phyloP scores from a whole-genome alignment of 2,329 filamentous ascomycete genomes.

The Alternaria arbusti region DNA sequence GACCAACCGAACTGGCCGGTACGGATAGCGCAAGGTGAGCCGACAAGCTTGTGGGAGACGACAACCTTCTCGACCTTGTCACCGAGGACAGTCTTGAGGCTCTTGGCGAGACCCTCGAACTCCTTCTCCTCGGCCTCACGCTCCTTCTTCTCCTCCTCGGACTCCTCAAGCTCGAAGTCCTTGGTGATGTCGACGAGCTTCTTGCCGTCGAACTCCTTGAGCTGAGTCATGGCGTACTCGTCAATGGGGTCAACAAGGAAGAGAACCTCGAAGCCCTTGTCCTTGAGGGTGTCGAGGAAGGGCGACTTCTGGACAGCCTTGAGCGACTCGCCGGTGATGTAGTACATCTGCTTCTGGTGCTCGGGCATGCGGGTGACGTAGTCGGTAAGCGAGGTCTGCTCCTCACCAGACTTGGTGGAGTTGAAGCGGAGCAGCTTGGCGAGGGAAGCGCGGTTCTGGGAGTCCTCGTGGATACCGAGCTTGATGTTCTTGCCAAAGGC shows the following conservation, averaged over 20 bases:
- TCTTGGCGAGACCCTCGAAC: conserved; percentile 92
- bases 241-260: conserved; percentile 99
- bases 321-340: conserved; percentile 99
- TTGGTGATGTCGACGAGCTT: conserved; percentile 99
- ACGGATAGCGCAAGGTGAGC: conserved; percentile 96
- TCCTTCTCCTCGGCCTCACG: conserved; percentile 99
- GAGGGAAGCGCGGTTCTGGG: conserved; percentile 89
- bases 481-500: conserved; percentile 99
- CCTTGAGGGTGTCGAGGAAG: conserved; percentile 98
- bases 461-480: conserved; percentile 99
- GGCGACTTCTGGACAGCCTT: conserved; percentile 98
- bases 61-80: conserved; percentile 99
- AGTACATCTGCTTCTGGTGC: conserved; percentile 99
- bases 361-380: conserved; percentile 99
- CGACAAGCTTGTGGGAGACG: conserved; percentile 95
- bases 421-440: conserved; percentile 99
- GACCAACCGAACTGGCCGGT: conserved; percentile 99
- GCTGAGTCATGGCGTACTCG: conserved; percentile 98
- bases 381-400: conserved; percentile 92
- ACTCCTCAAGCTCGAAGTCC: conserved; percentile 99
- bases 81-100: conserved; percentile 97
- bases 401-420: conserved; percentile 98
- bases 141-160: conserved; percentile 96
- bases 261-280: conserved; percentile 99
- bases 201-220: conserved; percentile 99